phyloP scores from a whole-genome alignment of 768 basidiomycete species.

The Clitopilus passeckerianus region DNA sequence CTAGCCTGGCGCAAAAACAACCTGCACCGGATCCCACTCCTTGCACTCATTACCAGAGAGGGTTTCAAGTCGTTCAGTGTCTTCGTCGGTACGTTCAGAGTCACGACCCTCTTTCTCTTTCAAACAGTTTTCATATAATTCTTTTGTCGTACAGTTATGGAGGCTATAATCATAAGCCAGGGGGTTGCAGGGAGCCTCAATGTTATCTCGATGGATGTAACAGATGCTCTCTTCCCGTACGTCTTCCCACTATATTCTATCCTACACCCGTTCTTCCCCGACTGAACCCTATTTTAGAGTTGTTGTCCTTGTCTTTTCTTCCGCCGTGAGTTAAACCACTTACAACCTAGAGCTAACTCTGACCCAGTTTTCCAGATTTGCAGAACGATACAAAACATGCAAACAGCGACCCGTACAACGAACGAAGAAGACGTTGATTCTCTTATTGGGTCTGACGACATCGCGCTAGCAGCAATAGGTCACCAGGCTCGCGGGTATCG shows the following conservation, averaged over 20 bases:
- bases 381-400: neutral
- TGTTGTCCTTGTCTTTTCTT: neutral
- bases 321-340: neutral
- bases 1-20: neutral
- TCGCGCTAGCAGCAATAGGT: no score
- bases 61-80: neutral
- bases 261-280: neutral
- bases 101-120: neutral
- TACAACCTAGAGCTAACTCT: neutral
- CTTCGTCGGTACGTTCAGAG: neutral
- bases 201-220: neutral
- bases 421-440: neutral
- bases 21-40: neutral
- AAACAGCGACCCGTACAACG: neutral
- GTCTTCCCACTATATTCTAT: neutral
- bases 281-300: neutral
- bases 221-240: neutral
- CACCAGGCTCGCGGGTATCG: no score
- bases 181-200: neutral
- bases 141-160: neutral
- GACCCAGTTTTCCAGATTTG: neutral
- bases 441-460: no score
- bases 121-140: no score
- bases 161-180: neutral
- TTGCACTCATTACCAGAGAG: neutral